Evolutionary conservation across 2,329 filamentous ascomycete species (phyloP).

Genomic region (Epichloe uncinata): DNA sequence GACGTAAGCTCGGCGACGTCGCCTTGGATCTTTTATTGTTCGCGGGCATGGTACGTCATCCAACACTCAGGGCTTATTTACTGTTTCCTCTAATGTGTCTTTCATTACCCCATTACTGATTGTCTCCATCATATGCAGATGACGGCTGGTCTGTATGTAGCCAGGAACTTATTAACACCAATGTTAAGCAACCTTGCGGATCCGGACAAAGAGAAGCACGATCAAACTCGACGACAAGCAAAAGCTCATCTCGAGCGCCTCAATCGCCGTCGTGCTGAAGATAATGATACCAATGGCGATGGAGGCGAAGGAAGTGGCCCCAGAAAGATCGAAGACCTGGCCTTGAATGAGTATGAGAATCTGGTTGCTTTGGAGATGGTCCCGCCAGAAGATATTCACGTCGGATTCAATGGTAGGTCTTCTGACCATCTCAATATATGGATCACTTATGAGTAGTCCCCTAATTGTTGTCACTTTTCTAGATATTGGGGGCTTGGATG

Average conservation of each 20-base stretch:
- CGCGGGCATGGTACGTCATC: conserved; percentile 29
- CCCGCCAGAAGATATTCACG: conserved; percentile 81
- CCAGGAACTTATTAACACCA: conserved; percentile 55
- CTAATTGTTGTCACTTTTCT: neutral
- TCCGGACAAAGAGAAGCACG: conserved; percentile 76
- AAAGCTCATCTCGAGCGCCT: conserved; percentile 73
- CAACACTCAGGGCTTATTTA: neutral
- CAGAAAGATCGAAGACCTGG: conserved; percentile 55
- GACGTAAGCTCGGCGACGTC: conserved; percentile 34
- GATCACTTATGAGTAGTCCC: neutral
- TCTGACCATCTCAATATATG: neutral
- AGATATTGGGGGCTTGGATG: conserved; percentile 87
- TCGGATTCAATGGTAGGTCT: conserved; percentile 64
- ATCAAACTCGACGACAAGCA: conserved; percentile 70
- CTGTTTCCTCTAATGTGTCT: neutral
- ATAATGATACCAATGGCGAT: conserved; percentile 29
- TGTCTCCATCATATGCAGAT: conserved; percentile 20
- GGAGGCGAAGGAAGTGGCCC: conserved; percentile 28
- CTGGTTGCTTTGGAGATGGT: conserved; percentile 92
- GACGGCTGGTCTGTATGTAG: conserved; percentile 55
- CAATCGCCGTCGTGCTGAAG: conserved; percentile 31
- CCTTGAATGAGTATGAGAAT: conserved; percentile 85
- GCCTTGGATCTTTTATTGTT: conserved; percentile 33
- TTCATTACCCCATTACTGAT: neutral
- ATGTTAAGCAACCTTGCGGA: conserved; percentile 53